Base-by-base conservation (phyloP, 208 protist genomes). In the Acanthamoeba castellanii region DNA sequence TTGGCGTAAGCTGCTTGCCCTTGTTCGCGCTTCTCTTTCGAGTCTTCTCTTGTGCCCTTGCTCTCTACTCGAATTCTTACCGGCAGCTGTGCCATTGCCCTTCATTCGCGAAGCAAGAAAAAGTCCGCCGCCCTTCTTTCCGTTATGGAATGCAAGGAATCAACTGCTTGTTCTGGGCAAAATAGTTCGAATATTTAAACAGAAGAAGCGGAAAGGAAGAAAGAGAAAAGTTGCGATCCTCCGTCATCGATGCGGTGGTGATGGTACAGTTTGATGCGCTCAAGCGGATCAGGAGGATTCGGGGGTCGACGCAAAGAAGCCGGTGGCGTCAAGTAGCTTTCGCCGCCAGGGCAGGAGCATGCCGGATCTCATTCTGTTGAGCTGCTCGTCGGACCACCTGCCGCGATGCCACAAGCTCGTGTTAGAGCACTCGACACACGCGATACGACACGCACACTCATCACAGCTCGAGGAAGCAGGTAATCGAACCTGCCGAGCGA, bases 301-400 rank as follows among this genome's bases (percentile, higher is more conserved):
- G 7, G 1, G 7, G 6, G 22, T n/a, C 11, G 59, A 18, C 70
- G 18, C 42, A 16, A 82, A 82, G 34, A 82, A 42, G 74, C 74
- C 74, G 22, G 50, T 34, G 0, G 18, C 74, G 9, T 82, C 74
- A 18, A 82, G 74, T 37, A 82, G 13, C 42, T 82, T 82, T 42
- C 74, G 74, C 2, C 74, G 74, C 74, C 74, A 82, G 20, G 74
- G 74, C 74, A 82, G 25, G 2, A 82, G 74, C 20, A 14, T 30
- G 32, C 37, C 37, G 32, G 74, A 42, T 16, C 74, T 47, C 37
- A 5, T 1, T 18, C 74, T 9, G 14, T 50, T 50, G 22, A 82
- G 20, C 37, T 82, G 74, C 74, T 82, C 74, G 37, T 82, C 74
- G 74, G 34, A 18, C 74, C 74, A 82, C 74, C 74, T 82, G 37